Evolutionary conservation across 768 basidiomycete genomes (phyloP).

Genomic region (Collybiopsis luxurians): DNA sequence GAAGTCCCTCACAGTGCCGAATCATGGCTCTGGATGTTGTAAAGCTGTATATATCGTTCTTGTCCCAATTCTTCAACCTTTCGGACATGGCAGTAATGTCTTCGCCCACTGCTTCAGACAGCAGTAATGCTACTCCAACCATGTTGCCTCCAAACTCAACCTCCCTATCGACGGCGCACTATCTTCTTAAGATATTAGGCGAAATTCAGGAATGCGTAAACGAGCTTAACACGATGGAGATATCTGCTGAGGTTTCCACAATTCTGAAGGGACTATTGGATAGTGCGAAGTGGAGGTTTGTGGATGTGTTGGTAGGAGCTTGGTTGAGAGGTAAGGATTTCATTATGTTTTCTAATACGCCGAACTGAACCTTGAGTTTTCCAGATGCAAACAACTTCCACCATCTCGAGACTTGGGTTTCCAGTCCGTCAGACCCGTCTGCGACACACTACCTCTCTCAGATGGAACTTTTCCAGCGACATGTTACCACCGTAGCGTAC

Average conservation of each 20-base stretch:
- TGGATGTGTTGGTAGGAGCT: constrained; percentile 68
- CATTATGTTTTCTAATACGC: neutral
- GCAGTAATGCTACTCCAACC: constrained; percentile 39
- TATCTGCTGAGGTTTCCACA: constrained; percentile 69
- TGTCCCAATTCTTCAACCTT: constrained; percentile 84
- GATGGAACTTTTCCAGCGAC: constrained; percentile 78
- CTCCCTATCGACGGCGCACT: constrained; percentile 79
- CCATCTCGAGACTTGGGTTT: constrained; percentile 82
- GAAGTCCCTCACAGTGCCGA: constrained; percentile 79
- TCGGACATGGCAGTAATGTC: constrained; percentile 76
- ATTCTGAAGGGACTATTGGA: constrained; percentile 75
- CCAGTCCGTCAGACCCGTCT: constrained; percentile 57
- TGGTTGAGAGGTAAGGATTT: constrained; percentile 75
- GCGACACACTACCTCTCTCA: constrained; percentile 75
- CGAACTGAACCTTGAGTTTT: neutral
- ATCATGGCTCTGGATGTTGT: constrained; percentile 88
- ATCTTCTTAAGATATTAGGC: constrained; percentile 72
- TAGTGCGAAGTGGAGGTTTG: constrained; percentile 84
- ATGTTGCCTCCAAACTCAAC: constrained; percentile 75
- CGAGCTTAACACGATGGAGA: constrained; percentile 78
- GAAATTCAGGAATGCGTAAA: constrained; percentile 87
- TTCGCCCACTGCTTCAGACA: constrained; percentile 32
- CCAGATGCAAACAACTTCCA: constrained; percentile 83
- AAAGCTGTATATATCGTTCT: constrained; percentile 77
- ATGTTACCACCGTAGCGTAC: constrained; percentile 71